Evolutionary conservation across 179 eudicot genomes (phyloP).

Genomic region (Corrigiola litoralis): DNA sequence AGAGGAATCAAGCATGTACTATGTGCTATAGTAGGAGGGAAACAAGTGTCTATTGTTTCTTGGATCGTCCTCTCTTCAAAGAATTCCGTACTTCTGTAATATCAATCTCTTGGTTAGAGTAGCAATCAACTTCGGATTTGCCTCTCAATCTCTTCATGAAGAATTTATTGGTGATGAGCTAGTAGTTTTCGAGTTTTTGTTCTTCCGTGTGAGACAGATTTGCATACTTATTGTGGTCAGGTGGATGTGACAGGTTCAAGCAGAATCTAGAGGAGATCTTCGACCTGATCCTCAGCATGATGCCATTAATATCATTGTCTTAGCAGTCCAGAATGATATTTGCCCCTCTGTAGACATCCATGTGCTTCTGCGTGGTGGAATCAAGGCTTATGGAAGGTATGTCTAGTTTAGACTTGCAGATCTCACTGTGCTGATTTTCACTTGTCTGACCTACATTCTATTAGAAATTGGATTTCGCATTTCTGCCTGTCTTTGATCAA

Average conservation of each 20-base stretch:
- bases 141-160: no score
- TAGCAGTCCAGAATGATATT: conserved; percentile 70
- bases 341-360: conserved; percentile 31
- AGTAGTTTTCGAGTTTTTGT: not conserved
- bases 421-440: not conserved
- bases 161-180: no score
- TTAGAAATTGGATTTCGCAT: not conserved
- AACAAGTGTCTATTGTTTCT: no score
- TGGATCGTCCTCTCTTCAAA: no score
- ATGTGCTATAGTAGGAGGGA: no score
- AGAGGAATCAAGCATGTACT: no score
- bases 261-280: conserved; percentile 85
- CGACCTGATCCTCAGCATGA: conserved; percentile 88
- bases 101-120: not conserved
- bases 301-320: conserved; percentile 59
- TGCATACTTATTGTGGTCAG: conserved; percentile 4
- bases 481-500: not conserved
- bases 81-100: no score
- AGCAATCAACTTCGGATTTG: no score
- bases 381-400: conserved; percentile 38
- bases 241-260: conserved; percentile 55
- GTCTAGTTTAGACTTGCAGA: not conserved
- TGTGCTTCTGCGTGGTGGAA: conserved; percentile 56
- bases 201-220: conserved; percentile 5
- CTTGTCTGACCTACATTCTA: not conserved